Conservation (phyloP, 371 early-diverging fungal genomes). For the Zopfochytrium polystomum region DNA sequence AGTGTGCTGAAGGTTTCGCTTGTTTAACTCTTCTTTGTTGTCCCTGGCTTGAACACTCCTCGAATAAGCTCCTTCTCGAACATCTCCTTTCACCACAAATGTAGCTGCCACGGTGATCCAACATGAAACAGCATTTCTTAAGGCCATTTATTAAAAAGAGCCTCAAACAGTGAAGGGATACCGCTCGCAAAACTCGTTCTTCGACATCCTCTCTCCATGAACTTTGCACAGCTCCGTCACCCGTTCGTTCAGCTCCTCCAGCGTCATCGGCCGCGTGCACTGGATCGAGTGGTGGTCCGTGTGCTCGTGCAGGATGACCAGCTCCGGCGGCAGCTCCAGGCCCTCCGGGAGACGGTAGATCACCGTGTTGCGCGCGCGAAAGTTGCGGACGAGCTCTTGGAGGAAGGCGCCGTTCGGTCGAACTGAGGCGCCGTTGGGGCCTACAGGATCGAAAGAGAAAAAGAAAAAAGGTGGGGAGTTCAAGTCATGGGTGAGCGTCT, state of each 20-base stretch:
- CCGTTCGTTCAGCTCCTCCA: constrained; percentile 7
- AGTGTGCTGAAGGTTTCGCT: no score
- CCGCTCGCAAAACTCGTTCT: constrained; percentile 15
- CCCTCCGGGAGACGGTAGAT: neutral
- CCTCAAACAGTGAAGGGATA: constrained; percentile 14
- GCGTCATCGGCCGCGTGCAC: constrained; percentile 19
- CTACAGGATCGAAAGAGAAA: neutral
- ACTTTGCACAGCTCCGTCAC: constrained; percentile 1
- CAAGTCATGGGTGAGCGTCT: no score
- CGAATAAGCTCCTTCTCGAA: no score
- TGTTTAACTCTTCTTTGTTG: no score
- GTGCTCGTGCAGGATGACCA: constrained; percentile 17
- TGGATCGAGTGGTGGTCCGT: constrained; percentile 21
- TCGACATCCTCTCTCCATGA: constrained; percentile 18
- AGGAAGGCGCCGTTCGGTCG: constrained; percentile 19
- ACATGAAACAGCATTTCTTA: no score
- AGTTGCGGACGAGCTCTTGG: constrained; percentile 7
- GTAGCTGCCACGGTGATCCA: no score
- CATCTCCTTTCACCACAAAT: no score
- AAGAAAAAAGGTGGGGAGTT: neutral
- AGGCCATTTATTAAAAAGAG: no score
- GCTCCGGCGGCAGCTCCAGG: constrained; percentile 4
- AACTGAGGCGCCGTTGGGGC: constrained; percentile 14
- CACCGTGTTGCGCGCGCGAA: neutral
- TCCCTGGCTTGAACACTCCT: no score